phyloP scores from a whole-genome alignment of 805 yeast species.

The Kazachstania africana region DNA sequence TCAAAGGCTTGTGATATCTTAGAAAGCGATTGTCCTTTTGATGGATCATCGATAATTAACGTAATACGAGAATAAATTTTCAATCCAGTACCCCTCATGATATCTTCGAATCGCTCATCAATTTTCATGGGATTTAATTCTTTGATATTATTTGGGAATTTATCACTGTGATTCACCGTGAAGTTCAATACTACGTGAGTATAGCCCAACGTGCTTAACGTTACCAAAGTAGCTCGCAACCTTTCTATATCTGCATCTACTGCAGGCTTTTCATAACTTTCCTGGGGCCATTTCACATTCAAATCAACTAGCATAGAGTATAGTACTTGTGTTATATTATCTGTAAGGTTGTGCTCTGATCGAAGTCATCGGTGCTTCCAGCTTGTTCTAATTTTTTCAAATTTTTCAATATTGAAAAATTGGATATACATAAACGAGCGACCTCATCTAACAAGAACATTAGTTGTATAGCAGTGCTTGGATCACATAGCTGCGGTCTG shows the following conservation, averaged over 20 bases:
- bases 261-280: conserved; percentile 33
- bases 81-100: conserved; percentile 29
- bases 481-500: too few relatives aligned
- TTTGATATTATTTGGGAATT: conserved; percentile 35
- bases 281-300: conserved; percentile 64
- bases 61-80: conserved; percentile 63
- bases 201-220: conserved; percentile 53
- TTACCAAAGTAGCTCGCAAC: conserved; percentile 39
- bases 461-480: too few relatives aligned
- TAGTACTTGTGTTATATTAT: not conserved
- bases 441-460: too few relatives aligned
- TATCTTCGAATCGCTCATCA: conserved; percentile 15
- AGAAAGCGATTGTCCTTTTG: conserved; percentile 47
- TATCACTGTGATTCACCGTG: conserved; percentile 37
- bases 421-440: too few relatives aligned
- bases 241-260: conserved; percentile 31
- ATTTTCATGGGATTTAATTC: conserved; percentile 35
- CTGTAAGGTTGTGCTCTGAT: not conserved
- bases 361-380: too few relatives aligned
- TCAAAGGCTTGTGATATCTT: conserved; percentile 44
- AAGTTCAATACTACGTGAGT: conserved; percentile 69
- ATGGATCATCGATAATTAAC: conserved; percentile 60
- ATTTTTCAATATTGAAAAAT: too few relatives aligned
- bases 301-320: conserved; percentile 44
- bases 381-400: not conserved